A percentile compares a stretch with the other conserved stretches of the same genome.
These are phyloP conservation scores for Nannizzia gypsea DNA, from an alignment of 2,329 filamentous ascomycete species.

Conservation along the genomic window DNA sequence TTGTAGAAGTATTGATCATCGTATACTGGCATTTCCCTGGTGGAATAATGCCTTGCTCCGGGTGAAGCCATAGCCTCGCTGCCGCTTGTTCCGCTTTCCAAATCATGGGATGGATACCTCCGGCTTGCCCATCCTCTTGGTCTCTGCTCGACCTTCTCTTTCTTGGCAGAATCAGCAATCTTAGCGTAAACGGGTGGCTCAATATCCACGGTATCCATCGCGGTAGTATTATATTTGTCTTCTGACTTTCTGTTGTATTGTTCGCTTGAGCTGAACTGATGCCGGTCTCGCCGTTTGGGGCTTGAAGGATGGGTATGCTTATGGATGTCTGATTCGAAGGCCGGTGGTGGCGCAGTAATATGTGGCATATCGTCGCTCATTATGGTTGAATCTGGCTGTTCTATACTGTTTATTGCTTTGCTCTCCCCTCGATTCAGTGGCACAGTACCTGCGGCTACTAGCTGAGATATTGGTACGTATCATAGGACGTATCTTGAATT, in stretches of 20 bases:
- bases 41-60: not conserved
- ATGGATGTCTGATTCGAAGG: not conserved
- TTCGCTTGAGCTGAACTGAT: not conserved
- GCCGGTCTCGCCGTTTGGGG: not conserved
- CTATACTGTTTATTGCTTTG: not conserved
- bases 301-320: not conserved
- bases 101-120: not conserved
- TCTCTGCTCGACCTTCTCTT: not conserved
- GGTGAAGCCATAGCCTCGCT: not conserved
- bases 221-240: not conserved
- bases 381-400: not conserved
- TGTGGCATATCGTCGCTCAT: not conserved
- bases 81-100: constrained; percentile 1
- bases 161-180: not conserved
- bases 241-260: not conserved
- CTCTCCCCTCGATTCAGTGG: not conserved
- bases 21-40: not conserved
- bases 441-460: no score
- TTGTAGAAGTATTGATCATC: not conserved
- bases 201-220: not conserved
- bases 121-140: not conserved
- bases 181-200: not conserved
- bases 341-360: not conserved
- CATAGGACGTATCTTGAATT: no score
- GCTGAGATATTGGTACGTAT: no score